phyloP scores from a whole-genome alignment of 2,329 filamentous ascomycete species.

The Epichloe festucae region DNA sequence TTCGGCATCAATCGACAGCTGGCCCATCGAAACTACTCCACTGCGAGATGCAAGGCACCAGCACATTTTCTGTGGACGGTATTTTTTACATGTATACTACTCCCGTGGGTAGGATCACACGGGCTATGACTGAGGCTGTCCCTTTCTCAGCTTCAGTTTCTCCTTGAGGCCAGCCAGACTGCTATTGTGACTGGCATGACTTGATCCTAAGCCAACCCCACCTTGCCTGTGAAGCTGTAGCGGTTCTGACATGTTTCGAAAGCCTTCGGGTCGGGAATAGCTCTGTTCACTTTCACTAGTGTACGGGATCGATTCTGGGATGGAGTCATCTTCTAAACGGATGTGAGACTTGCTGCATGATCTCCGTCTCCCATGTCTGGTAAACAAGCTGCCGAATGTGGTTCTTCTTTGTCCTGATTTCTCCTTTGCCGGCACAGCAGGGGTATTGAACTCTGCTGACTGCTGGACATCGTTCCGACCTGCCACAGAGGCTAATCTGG shows the following conservation, averaged over 20 bases:
- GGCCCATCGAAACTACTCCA: not conserved
- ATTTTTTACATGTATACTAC: not conserved
- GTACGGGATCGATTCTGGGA: not conserved
- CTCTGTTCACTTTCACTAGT: not conserved
- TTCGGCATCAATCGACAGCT: not conserved
- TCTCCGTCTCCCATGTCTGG: not conserved
- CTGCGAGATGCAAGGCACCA: not conserved
- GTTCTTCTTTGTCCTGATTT: not conserved
- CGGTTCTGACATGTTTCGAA: not conserved
- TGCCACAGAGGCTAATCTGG: not conserved
- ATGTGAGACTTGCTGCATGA: not conserved
- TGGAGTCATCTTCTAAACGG: not conserved
- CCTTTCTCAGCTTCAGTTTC: not conserved
- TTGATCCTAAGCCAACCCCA: not conserved
- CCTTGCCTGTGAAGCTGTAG: not conserved
- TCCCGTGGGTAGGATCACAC: not conserved
- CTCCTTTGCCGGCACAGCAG: not conserved
- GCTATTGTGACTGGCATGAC: not conserved
- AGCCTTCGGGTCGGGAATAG: too few species aligned
- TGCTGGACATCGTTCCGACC: not conserved
- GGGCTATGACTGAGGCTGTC: not conserved
- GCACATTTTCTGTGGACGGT: not conserved
- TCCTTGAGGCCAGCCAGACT: not conserved
- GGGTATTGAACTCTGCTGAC: not conserved
- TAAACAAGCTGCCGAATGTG: slow-evolving; percentile 1